Base-by-base conservation (phyloP, 2,329 filamentous ascomycete genomes). In the Sporothrix pallida region DNA sequence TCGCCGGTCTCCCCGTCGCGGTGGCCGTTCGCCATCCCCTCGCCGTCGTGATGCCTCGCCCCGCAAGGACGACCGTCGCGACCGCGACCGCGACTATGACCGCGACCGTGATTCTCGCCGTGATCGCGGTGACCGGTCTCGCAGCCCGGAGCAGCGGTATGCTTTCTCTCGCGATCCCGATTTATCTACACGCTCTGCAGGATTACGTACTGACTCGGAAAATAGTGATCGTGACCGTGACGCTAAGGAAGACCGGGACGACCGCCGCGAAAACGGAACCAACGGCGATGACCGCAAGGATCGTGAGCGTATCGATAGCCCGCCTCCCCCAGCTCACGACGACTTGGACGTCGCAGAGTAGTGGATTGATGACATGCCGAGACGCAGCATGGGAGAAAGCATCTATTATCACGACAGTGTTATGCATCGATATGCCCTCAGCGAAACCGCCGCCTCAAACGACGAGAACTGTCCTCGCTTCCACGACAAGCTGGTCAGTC, bases 341-440 rank as follows among this genome's bases (percentile, higher is more conserved):
- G 96, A 99, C 81, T 89, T 98, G 81, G 96, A 99, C 83, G 95
- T 96, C 80, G 95, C 95, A 80, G 96, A 98, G 85, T 91, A 86
- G 77, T 60, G 12, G 3, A 9, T 65, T 56, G 50, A 52, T 69
- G 31, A 17, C 70, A 63, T 26, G 42, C 15, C 56, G 56, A 58
- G 20, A 63, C 42, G 44, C 58, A 31, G 42, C 56, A 42, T 52
- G 70, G 69, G 44, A 50, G 20, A 42, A 44, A 65, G 10, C 37
- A 26, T 69, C 20, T 31, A n/a, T 20, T 48, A 20, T n/a, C 26
- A 48, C 62, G 23, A 67, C 20, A 26, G 26, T 17, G 12, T 9
- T 65, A 48, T 48, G 42, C 62, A 20, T n/a, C n/a, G 23, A 65
- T 48, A 67, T 26, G 23, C 17, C 17, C 62, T 54, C 2, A 31